phyloP scores from a whole-genome alignment of 2,329 filamentous ascomycete genomes.

The Talaromyces sp. region DNA sequence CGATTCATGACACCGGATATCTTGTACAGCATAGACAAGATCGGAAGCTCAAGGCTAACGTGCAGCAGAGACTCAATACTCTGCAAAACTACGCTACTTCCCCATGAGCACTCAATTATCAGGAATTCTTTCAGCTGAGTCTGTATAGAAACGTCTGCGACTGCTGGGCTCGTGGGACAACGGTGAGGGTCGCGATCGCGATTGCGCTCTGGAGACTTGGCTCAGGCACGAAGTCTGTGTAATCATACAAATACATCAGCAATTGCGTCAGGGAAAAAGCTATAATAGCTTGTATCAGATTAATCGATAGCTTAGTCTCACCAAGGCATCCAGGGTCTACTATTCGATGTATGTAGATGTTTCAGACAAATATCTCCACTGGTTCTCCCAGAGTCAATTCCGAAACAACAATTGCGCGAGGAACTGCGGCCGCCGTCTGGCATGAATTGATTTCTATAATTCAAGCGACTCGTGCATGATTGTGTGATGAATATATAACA shows the following conservation, averaged over 20 bases:
- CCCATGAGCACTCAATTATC: not conserved
- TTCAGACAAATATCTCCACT: not conserved
- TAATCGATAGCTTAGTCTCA: not conserved
- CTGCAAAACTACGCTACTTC: not conserved
- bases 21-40: not conserved
- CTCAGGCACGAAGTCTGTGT: not conserved
- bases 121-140: not conserved
- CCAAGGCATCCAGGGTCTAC: not conserved
- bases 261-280: not conserved
- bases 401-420: not conserved
- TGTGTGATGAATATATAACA: not conserved
- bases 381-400: not conserved
- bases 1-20: not conserved
- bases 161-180: not conserved
- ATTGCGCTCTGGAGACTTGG: not conserved
- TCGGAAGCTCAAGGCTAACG: not conserved
- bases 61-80: not conserved
- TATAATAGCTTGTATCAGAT: not conserved
- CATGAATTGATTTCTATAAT: not conserved
- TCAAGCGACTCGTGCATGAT: not conserved
- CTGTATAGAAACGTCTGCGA: not conserved
- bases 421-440: not conserved
- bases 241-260: not conserved
- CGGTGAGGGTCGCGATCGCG: not conserved
- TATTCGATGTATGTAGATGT: not conserved